A percentile compares a stretch with the other conserved stretches of the same genome.
phyloP scores from a whole-genome alignment of 306 rosid species.

The Malus orientalis region DNA sequence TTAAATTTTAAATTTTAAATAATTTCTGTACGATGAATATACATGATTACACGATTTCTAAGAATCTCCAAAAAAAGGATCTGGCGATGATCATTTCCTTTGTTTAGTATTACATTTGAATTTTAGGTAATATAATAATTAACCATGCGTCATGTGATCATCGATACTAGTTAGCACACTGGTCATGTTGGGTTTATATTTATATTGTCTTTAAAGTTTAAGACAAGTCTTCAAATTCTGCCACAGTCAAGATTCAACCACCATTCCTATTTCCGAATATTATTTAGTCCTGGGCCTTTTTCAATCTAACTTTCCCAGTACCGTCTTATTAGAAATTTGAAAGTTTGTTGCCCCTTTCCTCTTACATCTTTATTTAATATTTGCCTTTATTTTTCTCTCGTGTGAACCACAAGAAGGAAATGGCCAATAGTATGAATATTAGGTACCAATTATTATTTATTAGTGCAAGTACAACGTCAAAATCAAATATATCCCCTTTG shows the following conservation, averaged over 20 bases:
- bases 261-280: not conserved
- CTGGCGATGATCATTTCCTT: too few species aligned
- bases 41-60: too few species aligned
- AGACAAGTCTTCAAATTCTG: not conserved
- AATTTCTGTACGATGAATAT: too few species aligned
- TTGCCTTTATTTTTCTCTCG: not conserved
- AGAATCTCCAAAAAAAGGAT: rapidly evolving
- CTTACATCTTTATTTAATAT: not conserved
- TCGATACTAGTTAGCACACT: not conserved
- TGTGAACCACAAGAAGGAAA: not conserved
- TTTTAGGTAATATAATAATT: too few species aligned
- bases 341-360: not conserved
- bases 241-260: not conserved
- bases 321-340: not conserved
- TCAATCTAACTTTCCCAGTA: conserved; percentile 13
- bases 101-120: too few species aligned
- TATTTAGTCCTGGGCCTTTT: not conserved
- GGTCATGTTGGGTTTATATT: not conserved
- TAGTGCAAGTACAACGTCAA: not conserved
- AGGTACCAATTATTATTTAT: not conserved
- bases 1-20: too few species aligned
- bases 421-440: not conserved
- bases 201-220: not conserved
- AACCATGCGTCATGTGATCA: not conserved
- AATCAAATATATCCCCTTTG: not conserved